A percentile compares a stretch with the other conserved stretches of the same genome.
phyloP scores from a whole-genome alignment of 352 stramenopile genomes.

The Globisporangium cystogenes region DNA sequence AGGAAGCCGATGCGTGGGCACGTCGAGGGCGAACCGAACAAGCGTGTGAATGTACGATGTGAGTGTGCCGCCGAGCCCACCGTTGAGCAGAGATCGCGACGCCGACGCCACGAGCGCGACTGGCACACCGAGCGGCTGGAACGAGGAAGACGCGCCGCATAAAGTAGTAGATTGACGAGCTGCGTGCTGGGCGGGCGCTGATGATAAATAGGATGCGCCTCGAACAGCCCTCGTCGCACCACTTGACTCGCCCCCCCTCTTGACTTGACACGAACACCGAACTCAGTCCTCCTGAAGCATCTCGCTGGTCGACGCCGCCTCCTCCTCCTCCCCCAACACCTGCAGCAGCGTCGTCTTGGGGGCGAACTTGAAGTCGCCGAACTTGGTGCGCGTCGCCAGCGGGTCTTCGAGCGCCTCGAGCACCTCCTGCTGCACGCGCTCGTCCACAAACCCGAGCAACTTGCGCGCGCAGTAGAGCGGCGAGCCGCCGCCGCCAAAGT shows the following conservation, averaged over 20 bases:
- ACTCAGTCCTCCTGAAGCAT: neutral
- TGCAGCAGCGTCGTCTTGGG: constrained; percentile 25
- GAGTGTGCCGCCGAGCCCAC: neutral
- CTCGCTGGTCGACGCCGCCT: neutral
- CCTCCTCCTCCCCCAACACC: neutral
- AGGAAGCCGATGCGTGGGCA: no score
- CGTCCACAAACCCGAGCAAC: constrained; percentile 63
- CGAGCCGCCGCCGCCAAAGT: constrained; percentile 44
- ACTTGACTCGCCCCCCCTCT: no score
- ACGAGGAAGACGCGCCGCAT: neutral
- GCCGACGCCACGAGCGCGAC: no score
- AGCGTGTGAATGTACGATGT: constrained; percentile 1
- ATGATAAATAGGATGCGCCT: neutral
- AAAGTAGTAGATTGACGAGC: neutral
- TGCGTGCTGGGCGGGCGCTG: no score
- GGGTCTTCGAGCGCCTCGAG: constrained; percentile 39
- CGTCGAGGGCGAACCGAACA: neutral
- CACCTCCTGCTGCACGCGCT: constrained; percentile 32
- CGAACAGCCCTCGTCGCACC: neutral
- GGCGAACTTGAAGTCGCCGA: constrained; percentile 45
- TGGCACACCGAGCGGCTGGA: no score
- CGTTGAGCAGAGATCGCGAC: neutral
- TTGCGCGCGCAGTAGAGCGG: constrained; percentile 66
- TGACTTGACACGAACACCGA: neutral
- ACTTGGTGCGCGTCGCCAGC: constrained; percentile 47